A percentile compares a stretch with the other conserved stretches of the same genome.
Conservation (phyloP, 2,329 filamentous ascomycete species). For the Daldinia sp. region DNA sequence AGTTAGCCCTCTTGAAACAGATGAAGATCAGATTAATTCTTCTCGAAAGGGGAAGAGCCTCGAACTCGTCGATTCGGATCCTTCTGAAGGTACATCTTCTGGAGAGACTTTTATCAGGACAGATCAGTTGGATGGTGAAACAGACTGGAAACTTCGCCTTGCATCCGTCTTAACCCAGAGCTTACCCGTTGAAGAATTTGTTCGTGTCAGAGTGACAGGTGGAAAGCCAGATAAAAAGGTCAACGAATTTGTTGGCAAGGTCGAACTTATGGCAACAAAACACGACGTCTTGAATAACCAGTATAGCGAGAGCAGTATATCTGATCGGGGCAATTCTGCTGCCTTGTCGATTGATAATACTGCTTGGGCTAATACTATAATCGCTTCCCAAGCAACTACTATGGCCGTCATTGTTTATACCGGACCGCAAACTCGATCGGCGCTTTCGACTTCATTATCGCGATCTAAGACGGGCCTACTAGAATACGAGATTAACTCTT, state of each 20-base stretch:
- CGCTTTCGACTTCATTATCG: constrained; percentile 90
- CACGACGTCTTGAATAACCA: constrained; percentile 61
- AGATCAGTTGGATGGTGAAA: constrained; percentile 97
- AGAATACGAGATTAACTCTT: constrained; percentile 95
- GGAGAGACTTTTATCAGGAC: constrained; percentile 98
- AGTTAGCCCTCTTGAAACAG: constrained; percentile 55
- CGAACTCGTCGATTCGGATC: constrained; percentile 47
- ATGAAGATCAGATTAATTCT: constrained; percentile 43
- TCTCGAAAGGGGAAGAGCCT: constrained; percentile 53
- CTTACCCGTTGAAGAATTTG: constrained; percentile 78
- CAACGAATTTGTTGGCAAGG: constrained; percentile 92
- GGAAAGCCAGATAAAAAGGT: constrained; percentile 94
- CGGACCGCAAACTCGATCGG: constrained; percentile 91
- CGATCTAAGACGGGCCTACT: constrained; percentile 93
- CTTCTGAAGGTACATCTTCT: constrained; percentile 59
- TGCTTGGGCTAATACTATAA: constrained; percentile 97
- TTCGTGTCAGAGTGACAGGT: constrained; percentile 77
- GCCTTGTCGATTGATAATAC: constrained; percentile 95
- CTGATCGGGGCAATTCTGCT: constrained; percentile 66
- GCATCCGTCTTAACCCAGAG: constrained; percentile 87
- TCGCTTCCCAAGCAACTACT: constrained; percentile 91
- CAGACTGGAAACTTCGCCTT: constrained; percentile 95
- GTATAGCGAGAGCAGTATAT: constrained; percentile 51
- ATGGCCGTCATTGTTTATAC: constrained; percentile 94
- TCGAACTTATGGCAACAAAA: constrained; percentile 76